Percentiles rank a stretch among this genome's conserved stretches.
phyloP scores from a whole-genome alignment of 2,329 filamentous ascomycete species.

The Sclerotinia sclerotiorum region DNA sequence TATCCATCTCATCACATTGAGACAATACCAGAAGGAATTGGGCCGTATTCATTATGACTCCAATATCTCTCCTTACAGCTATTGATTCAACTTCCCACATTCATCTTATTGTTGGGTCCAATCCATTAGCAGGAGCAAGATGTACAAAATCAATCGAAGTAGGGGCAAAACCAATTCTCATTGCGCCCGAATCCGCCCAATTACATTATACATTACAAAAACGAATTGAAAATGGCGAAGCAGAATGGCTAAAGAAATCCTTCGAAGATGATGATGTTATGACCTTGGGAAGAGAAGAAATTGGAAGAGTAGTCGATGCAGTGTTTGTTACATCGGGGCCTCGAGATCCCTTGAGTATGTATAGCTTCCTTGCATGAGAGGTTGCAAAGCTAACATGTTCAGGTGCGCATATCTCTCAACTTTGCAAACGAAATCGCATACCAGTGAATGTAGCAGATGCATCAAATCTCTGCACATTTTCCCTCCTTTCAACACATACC shows the following conservation, averaged over 20 bases:
- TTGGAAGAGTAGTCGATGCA: conserved; percentile 77
- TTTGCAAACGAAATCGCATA: conserved; percentile 79
- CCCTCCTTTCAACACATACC: conserved; percentile 81
- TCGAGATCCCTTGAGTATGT: conserved; percentile 44
- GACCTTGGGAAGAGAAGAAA: conserved; percentile 74
- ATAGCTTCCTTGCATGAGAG: background rate
- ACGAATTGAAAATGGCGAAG: conserved; percentile 63
- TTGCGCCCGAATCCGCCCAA: conserved; percentile 66
- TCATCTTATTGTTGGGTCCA: conserved; percentile 84
- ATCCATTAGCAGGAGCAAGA: conserved; percentile 81
- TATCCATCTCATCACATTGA: background rate
- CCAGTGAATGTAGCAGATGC: conserved; percentile 92
- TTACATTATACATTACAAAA: conserved; percentile 59
- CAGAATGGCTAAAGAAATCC: conserved; percentile 62
- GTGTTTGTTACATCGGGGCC: conserved; percentile 79
- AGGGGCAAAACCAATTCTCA: conserved; percentile 76
- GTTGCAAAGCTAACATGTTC: background rate
- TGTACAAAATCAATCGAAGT: conserved; percentile 77
- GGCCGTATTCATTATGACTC: conserved; percentile 27
- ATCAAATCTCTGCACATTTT: conserved; percentile 83
- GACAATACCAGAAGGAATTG: background rate
- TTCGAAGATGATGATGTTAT: conserved; percentile 74
- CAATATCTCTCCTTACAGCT: conserved; percentile 64
- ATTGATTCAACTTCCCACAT: conserved; percentile 68
- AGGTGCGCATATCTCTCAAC: conserved; percentile 67